Conservation (phyloP, 495 filamentous ascomycete genomes). For the Penicillium herquei region DNA sequence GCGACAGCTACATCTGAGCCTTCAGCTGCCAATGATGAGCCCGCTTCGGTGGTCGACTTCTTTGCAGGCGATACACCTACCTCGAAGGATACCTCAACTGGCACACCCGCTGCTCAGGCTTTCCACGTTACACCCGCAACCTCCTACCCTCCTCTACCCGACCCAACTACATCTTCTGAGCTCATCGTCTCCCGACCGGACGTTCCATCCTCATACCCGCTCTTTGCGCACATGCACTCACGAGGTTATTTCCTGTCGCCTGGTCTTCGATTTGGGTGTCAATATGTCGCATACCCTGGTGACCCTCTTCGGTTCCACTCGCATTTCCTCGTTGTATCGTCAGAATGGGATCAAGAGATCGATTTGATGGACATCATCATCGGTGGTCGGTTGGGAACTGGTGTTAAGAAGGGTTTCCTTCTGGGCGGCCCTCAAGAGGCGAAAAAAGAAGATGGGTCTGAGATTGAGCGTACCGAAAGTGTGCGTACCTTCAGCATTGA, state of each 20-base stretch:
- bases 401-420: conserved; percentile 93
- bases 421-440: conserved; percentile 63
- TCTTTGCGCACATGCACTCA: conserved; percentile 68
- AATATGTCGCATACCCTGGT: conserved; percentile 92
- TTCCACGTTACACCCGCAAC: conserved; percentile 59
- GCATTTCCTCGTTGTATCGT: conserved; percentile 78
- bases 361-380: conserved; percentile 78
- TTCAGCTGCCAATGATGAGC: conserved; percentile 4
- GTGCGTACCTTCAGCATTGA: conserved; percentile 75
- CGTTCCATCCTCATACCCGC: conserved; percentile 50
- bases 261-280: conserved; percentile 89
- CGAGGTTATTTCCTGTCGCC: conserved; percentile 84
- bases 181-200: conserved; percentile 37
- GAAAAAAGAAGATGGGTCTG: conserved; percentile 21
- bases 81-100: conserved; percentile 12
- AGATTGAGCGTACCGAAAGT: conserved; percentile 24
- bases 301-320: conserved; percentile 93
- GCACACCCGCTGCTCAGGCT: conserved; percentile 7
- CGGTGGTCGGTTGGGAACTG: conserved; percentile 84
- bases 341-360: conserved; percentile 84
- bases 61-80: conserved; percentile 34
- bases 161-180: conserved; percentile 25
- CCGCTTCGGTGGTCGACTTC: conserved; percentile 33
- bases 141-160: conserved; percentile 52
- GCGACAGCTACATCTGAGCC: conserved; percentile 9